Evolutionary conservation across 805 yeast genomes (phyloP).

Genomic region (Kluyveromyces dobzhanskii): DNA sequence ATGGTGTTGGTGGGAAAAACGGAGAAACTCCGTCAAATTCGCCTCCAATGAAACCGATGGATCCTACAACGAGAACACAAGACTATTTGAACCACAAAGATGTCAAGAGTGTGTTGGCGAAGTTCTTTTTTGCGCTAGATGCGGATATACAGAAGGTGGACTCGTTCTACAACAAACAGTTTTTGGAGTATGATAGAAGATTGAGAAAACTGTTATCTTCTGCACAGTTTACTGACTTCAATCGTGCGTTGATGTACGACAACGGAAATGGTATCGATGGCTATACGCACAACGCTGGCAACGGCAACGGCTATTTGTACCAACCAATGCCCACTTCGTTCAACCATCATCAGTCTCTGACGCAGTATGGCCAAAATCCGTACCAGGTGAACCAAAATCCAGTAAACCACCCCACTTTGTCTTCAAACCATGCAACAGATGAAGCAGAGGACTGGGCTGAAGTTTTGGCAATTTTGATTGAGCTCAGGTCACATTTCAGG

Average conservation of each 20-base stretch:
- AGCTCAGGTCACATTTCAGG: conserved; percentile 64
- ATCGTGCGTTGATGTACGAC: background rate
- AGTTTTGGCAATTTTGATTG: conserved; percentile 58
- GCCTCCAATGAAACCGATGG: conserved; percentile 12
- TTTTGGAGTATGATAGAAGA: conserved; percentile 65
- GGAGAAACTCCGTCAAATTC: background rate
- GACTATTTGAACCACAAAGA: conserved; percentile 31
- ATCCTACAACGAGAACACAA: conserved; percentile 8
- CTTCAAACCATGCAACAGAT: conserved; percentile 9
- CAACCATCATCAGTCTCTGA: background rate
- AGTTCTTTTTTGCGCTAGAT: conserved; percentile 71
- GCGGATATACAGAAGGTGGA: conserved; percentile 77
- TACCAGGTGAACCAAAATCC: background rate
- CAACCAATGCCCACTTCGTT: conserved; percentile 1
- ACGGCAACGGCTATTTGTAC: conserved; percentile 3
- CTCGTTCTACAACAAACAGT: conserved; percentile 65
- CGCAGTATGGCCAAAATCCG: background rate
- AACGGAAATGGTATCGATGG: background rate
- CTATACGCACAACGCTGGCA: conserved; percentile 3
- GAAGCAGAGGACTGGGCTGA: conserved; percentile 47
- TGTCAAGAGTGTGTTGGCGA: conserved; percentile 43
- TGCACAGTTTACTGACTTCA: conserved; percentile 19
- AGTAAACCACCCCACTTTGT: background rate
- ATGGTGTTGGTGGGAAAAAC: background rate
- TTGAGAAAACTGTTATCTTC: conserved; percentile 39